phyloP scores from a whole-genome alignment of 148 eudicot genomes.

The Tetragonia tetragonoides region DNA sequence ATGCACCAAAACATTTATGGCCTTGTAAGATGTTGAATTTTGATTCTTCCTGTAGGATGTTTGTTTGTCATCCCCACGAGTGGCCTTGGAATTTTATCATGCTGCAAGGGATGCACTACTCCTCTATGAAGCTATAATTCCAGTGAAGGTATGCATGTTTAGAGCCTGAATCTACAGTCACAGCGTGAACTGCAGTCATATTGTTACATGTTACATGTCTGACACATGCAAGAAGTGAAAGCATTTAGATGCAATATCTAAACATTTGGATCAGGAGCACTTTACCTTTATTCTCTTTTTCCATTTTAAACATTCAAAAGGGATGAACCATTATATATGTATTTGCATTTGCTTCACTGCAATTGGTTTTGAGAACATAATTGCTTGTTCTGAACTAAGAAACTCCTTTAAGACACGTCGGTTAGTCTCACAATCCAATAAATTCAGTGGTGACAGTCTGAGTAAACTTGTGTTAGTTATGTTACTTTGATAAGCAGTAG shows the following conservation, averaged over 20 bases:
- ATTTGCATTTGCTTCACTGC: too few species aligned
- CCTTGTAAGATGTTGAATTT: background rate
- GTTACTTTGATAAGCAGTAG: background rate
- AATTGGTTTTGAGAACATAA: too few species aligned
- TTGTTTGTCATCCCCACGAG: slow-evolving; percentile 83
- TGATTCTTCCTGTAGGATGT: slow-evolving; percentile 63
- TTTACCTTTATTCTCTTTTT: background rate
- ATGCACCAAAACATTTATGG: background rate
- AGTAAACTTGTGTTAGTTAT: too few species aligned
- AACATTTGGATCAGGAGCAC: background rate
- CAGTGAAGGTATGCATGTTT: slow-evolving; percentile 74
- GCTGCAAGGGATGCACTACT: slow-evolving; percentile 87
- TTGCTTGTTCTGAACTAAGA: too few species aligned
- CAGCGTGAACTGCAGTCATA: background rate
- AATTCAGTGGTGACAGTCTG: too few species aligned
- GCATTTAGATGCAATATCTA: background rate
- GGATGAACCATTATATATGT: background rate
- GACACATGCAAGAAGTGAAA: background rate
- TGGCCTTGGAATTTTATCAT: slow-evolving; percentile 81
- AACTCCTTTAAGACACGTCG: too few species aligned
- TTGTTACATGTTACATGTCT: background rate
- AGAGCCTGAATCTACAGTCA: background rate
- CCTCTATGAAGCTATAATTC: slow-evolving; percentile 84
- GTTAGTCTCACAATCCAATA: too few species aligned
- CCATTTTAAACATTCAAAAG: background rate